A percentile compares a stretch with the other conserved stretches of the same genome.
Conservation (phyloP, 2,329 filamentous ascomycete genomes). For the Sclerotinia minor region DNA sequence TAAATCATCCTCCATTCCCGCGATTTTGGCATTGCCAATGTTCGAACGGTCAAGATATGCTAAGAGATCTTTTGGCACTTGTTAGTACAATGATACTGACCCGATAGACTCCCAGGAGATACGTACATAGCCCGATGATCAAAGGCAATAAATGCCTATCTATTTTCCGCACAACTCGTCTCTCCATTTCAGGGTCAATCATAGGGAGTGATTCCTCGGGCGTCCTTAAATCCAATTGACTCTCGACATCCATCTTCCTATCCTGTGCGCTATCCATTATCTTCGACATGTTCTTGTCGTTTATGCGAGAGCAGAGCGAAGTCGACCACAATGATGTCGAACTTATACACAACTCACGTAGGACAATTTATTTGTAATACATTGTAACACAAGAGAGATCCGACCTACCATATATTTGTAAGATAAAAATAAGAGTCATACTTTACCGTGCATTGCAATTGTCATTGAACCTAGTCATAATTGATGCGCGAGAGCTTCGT, state of each 20-base stretch:
- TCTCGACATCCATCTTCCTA: background rate
- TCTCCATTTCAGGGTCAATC: slow-evolving; percentile 44
- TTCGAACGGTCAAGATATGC: slow-evolving; percentile 53
- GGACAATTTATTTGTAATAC: slow-evolving; percentile 4
- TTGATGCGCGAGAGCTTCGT: background rate
- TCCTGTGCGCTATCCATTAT: background rate
- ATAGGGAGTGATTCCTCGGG: background rate
- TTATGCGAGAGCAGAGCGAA: background rate
- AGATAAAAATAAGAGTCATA: background rate
- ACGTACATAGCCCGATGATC: slow-evolving; percentile 31
- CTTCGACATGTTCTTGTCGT: background rate
- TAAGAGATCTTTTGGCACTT: slow-evolving; percentile 45
- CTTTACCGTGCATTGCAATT: background rate
- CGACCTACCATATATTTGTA: background rate
- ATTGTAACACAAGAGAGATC: background rate
- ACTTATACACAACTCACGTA: background rate
- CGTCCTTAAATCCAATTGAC: background rate
- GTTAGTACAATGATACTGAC: background rate
- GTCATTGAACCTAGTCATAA: background rate
- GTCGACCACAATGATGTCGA: background rate
- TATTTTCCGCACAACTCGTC: slow-evolving; percentile 55
- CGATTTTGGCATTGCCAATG: slow-evolving; percentile 55
- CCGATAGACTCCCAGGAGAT: background rate
- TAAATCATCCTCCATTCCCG: slow-evolving; percentile 54
- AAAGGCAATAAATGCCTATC: slow-evolving; percentile 56